Conservation (phyloP, 768 basidiomycete species). For the Mycena leptocephala region DNA sequence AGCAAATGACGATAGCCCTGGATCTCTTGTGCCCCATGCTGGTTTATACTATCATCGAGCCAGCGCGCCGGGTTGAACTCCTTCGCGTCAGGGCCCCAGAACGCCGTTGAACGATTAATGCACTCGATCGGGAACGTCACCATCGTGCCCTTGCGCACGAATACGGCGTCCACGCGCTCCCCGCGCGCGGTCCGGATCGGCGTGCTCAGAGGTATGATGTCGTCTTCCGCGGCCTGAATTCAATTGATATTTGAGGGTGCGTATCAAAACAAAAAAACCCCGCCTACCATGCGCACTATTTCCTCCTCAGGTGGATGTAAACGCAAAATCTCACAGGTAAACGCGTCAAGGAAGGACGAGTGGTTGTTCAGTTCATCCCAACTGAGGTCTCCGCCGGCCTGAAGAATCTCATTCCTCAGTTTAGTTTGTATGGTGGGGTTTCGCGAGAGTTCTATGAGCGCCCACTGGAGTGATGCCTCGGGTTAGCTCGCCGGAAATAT, state of each 20-base stretch:
- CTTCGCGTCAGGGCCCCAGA: too few species aligned
- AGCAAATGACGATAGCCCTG: conserved; percentile 54
- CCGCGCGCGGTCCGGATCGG: conserved; percentile 49
- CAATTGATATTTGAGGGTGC: too few species aligned
- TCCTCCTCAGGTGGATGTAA: conserved; percentile 52
- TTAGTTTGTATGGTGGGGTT: too few species aligned
- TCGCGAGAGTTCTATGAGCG: conserved; percentile 57
- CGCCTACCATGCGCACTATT: conserved; percentile 46
- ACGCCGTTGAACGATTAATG: too few species aligned
- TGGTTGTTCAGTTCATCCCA: too few species aligned
- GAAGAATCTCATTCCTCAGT: too few species aligned
- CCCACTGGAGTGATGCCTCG: conserved; percentile 42
- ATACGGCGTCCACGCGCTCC: conserved; percentile 44
- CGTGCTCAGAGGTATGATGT: conserved; percentile 53
- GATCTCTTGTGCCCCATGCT: conserved; percentile 43
- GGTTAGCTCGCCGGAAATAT: not conserved
- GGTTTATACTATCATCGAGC: not conserved
- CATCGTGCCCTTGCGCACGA: too few species aligned
- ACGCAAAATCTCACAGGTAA: too few species aligned
- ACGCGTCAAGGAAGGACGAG: too few species aligned
- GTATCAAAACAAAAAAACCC: not conserved
- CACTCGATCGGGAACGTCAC: too few species aligned
- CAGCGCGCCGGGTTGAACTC: conserved; percentile 63
- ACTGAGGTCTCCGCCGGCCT: too few species aligned
- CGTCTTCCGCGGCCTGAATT: conserved; percentile 53